phyloP scores from a whole-genome alignment of 164 flowering plant species.

The Annona squamosa region DNA sequence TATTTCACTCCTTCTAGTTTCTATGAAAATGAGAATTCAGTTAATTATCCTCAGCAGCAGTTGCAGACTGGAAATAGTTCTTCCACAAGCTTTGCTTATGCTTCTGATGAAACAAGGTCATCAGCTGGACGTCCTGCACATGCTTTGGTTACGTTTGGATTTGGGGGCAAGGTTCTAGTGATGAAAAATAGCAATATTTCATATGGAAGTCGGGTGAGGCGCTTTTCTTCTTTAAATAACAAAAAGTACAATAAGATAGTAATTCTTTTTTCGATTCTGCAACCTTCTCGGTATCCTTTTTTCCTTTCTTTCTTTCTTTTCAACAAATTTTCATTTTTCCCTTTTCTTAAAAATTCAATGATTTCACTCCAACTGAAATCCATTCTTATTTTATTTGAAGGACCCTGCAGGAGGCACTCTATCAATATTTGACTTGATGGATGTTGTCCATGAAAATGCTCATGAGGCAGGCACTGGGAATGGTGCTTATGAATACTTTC shows the following conservation, averaged over 20 bases:
- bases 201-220: conserved; percentile 61
- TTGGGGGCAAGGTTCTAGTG: conserved; percentile 93
- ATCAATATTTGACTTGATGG: conserved; percentile 67
- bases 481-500: conserved; percentile 45
- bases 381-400: conserved; percentile 35
- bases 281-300: no score
- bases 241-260: not conserved
- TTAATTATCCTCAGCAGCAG: conserved; percentile 35
- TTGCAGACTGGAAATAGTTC: conserved; percentile 26
- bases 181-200: conserved; percentile 46
- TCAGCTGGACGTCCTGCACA: conserved; percentile 95
- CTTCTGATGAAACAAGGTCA: conserved; percentile 48
- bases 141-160: conserved; percentile 92
- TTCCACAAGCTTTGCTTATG: conserved; percentile 26
- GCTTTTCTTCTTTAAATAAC: not conserved
- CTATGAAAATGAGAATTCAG: conserved; percentile 35
- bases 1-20: conserved; percentile 28
- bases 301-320: no score
- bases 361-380: not conserved
- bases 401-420: conserved; percentile 47
- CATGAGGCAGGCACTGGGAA: conserved; percentile 27
- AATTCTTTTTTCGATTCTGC: not conserved
- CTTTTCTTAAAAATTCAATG: no score
- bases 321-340: no score
- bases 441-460: conserved; percentile 40